These are phyloP conservation scores for Diaporthe batatas DNA, from an alignment of 2,329 filamentous ascomycete genomes.

Conservation along the genomic window DNA sequence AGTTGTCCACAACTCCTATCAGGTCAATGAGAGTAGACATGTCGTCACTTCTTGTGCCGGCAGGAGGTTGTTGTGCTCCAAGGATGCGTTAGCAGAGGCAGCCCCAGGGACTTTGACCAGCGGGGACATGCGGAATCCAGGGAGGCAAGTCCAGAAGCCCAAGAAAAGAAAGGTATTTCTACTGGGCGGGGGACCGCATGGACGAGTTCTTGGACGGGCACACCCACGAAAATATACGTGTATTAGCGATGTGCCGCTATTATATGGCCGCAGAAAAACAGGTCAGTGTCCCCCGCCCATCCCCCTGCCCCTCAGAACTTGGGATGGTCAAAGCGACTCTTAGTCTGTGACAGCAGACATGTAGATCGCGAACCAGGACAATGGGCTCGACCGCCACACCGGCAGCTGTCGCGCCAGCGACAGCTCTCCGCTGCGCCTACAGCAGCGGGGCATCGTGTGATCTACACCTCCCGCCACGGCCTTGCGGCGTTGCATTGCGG, in stretches of 20 bases:
- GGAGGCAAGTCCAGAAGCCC: neutral
- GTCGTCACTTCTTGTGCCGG: neutral
- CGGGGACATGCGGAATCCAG: neutral
- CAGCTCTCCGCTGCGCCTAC: slow-evolving; percentile 3
- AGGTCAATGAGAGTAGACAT: slow-evolving; percentile 41
- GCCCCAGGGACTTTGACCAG: neutral
- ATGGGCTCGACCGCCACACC: slow-evolving; percentile 30
- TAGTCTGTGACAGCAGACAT: slow-evolving; percentile 25
- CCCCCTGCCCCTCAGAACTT: slow-evolving; percentile 1
- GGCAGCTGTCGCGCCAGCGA: neutral
- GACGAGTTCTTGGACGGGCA: neutral
- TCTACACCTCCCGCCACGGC: slow-evolving; percentile 2
- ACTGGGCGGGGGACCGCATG: neutral
- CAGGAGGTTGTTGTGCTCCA: neutral
- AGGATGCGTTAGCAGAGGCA: neutral
- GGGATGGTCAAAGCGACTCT: slow-evolving; percentile 25
- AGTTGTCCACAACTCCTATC: slow-evolving; percentile 44
- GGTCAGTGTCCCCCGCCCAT: slow-evolving; percentile 2
- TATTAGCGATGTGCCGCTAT: neutral
- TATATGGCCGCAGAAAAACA: neutral
- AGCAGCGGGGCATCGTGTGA: slow-evolving; percentile 21
- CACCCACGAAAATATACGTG: neutral
- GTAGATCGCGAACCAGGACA: slow-evolving; percentile 9
- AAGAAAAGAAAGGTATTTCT: neutral
- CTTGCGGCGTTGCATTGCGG: slow-evolving; percentile 22